Conservation (phyloP, 495 filamentous ascomycete genomes). For the Talaromyces stipitatus region DNA sequence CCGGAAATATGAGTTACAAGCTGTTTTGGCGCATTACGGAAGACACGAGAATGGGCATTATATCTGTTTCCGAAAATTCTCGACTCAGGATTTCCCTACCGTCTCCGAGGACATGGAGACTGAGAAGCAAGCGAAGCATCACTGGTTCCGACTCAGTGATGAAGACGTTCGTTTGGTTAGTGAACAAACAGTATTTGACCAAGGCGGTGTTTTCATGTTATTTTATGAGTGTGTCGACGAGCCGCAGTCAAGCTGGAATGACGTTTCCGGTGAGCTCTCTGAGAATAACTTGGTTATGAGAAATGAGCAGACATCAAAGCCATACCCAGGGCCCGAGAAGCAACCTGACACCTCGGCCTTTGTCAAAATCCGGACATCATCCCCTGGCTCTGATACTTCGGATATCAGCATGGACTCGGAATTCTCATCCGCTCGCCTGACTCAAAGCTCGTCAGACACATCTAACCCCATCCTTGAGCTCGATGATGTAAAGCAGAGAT, state of each 20-base stretch:
- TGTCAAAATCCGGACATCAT: not conserved
- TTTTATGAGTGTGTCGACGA: constrained; percentile 67
- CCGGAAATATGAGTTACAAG: constrained; percentile 72
- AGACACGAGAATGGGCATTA: constrained; percentile 95
- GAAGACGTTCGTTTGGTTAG: constrained; percentile 68
- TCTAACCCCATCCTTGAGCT: not conserved
- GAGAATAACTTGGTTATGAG: not conserved
- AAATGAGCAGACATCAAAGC: not conserved
- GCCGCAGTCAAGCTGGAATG: too few relatives aligned
- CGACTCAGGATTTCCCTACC: constrained; percentile 26
- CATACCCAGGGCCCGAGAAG: not conserved
- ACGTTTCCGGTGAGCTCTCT: not conserved
- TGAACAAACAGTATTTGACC: constrained; percentile 64
- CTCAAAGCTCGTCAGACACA: not conserved
- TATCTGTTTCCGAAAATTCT: constrained; percentile 74
- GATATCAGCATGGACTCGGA: not conserved
- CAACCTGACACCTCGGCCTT: not conserved
- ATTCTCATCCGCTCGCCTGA: not conserved
- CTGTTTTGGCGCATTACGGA: constrained; percentile 83
- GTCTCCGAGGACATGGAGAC: constrained; percentile 32
- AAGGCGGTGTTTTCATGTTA: constrained; percentile 91
- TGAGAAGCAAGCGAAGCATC: constrained; percentile 29
- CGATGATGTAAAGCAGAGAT: not conserved
- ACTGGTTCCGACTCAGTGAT: constrained; percentile 85
- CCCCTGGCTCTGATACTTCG: not conserved